Evolutionary conservation across 257 asterid species (phyloP).

Genomic region (Nicotiana noctiflora): DNA sequence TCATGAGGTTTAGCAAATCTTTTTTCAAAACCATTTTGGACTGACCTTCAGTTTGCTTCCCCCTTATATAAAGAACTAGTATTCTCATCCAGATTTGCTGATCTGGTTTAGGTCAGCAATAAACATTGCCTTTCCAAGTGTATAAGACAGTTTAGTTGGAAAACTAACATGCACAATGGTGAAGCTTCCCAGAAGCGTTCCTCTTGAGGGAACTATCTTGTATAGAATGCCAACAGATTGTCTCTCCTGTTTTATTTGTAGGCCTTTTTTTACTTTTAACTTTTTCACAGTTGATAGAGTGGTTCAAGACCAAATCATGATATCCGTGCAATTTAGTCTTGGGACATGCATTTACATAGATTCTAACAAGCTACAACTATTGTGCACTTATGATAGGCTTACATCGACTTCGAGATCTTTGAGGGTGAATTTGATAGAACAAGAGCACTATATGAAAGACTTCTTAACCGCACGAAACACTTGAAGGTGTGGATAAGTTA

Average conservation of each 20-base stretch:
- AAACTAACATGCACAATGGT: neutral
- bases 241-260: neutral
- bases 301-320: neutral
- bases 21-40: neutral
- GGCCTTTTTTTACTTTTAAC: neutral
- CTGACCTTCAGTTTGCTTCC: neutral
- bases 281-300: neutral
- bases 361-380: neutral
- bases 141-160: neutral
- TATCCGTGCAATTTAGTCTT: neutral
- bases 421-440: constrained; percentile 78
- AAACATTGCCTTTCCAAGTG: neutral
- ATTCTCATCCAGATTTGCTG: neutral
- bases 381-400: constrained; percentile 48
- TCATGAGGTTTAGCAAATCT: neutral
- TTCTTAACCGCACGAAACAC: constrained; percentile 82
- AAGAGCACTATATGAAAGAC: constrained; percentile 86
- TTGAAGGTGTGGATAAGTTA: constrained; percentile 96
- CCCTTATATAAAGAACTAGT: neutral
- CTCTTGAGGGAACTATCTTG: neutral
- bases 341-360: neutral
- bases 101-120: neutral
- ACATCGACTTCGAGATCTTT: constrained; percentile 89
- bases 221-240: neutral
- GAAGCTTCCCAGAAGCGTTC: neutral